Percentiles rank a stretch among this genome's conserved stretches.
Evolutionary conservation across 768 basidiomycete species (phyloP).

Genomic region (Psilocybe azurescens): DNA sequence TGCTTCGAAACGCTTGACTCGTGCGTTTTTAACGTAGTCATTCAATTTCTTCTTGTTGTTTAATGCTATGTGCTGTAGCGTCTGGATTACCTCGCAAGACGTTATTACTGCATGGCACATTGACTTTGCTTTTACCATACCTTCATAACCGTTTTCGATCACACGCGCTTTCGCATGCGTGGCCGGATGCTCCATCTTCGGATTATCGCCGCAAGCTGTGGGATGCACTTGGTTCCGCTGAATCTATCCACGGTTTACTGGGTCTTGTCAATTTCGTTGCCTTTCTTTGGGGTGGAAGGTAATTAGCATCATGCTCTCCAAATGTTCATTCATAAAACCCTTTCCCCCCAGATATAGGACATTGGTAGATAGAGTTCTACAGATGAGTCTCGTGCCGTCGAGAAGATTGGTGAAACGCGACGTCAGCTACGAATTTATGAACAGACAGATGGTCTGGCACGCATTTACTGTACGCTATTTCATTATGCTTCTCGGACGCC

Average conservation of each 20-base stretch:
- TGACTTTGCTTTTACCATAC: constrained; percentile 83
- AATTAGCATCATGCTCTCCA: constrained; percentile 30
- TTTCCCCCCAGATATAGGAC: constrained; percentile 74
- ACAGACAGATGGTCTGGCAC: constrained; percentile 99
- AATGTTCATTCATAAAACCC: not conserved
- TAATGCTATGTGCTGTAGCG: constrained; percentile 40
- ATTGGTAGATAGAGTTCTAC: constrained; percentile 76
- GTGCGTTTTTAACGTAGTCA: constrained; percentile 34
- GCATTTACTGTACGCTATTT: constrained; percentile 83
- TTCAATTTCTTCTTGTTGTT: constrained; percentile 13
- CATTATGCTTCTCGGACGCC: not conserved
- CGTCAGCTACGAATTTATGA: constrained; percentile 99
- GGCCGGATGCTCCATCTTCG: constrained; percentile 89
- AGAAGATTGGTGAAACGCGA: constrained; percentile 74
- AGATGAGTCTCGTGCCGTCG: constrained; percentile 76
- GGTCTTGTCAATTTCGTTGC: constrained; percentile 77
- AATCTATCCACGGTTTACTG: constrained; percentile 67
- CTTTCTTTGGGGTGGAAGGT: constrained; percentile 91
- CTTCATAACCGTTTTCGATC: constrained; percentile 73
- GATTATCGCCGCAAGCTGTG: constrained; percentile 78
- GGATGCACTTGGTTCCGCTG: constrained; percentile 67
- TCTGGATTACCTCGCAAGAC: constrained; percentile 67
- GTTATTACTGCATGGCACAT: constrained; percentile 67
- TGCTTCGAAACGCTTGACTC: constrained; percentile 30
- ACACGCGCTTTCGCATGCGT: constrained; percentile 81